Base-by-base conservation (phyloP, 2,329 filamentous ascomycete species). In the Penicillium verrucosum region DNA sequence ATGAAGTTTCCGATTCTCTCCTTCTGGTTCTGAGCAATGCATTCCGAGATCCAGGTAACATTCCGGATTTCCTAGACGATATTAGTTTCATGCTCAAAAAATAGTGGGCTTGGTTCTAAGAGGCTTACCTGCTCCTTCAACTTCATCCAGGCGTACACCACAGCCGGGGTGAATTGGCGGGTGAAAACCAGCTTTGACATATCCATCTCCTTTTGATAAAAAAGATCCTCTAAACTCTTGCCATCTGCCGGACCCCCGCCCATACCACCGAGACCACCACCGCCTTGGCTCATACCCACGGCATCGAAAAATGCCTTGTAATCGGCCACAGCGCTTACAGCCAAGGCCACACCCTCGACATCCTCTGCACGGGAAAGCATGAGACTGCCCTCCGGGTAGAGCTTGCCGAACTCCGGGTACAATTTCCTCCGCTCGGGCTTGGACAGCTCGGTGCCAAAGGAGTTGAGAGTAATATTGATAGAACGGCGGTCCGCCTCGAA, bases 151-250 rank as follows among this genome's bases (percentile, higher is more conserved):
- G 92, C 92, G 73, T 97, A 99, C 49, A 99, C 90, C 65, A 97
- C 90, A 36, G 90, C 89, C 68, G 90, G 92, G 14, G 92, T 96
- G 75, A 99, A 99, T 74, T 99, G 94, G 65, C 91, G 85, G 5
- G 94, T 99, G 72, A 99, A 99, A 9, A 92, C 91, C 59, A 88
- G 79, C 82, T 99, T 99, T 54, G 90, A 93, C 62, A 97, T 89
- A 74, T 99, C 92, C 94, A 97, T 97, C 79, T 99, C 94, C 79
- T 96, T 97, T 76, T 97, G 91, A 75, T 99, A 99, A 78, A 99
- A 99, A 80, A 99, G 82, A 71, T 99, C 94, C 73, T 99, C 94
- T 67, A 99, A 77, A 68, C 92, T 97, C 79, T 90, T 92, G 47
- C 90, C 89, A 65, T 96, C 92, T 16, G 61, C 57, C 2, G 85